Evolutionary conservation across 1,284 basidiomycete genomes (phyloP).

Genomic region (Phellinidium pouzarii): DNA sequence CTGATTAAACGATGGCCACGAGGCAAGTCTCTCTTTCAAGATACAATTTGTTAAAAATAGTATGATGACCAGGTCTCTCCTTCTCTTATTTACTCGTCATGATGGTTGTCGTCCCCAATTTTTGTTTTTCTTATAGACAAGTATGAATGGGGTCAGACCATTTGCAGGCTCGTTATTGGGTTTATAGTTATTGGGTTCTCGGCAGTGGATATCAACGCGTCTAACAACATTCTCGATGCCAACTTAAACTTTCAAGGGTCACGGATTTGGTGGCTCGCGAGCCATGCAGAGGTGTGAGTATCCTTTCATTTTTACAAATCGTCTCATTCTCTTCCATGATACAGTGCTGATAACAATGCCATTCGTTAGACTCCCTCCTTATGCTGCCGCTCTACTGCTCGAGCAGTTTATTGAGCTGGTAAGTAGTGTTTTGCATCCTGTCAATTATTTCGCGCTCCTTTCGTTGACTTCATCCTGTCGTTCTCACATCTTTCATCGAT

Average conservation of each 20-base stretch:
- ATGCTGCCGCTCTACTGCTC: conserved; percentile 3
- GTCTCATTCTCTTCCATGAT: neutral
- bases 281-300: conserved; percentile 14
- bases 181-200: conserved; percentile 9
- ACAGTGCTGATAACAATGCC: neutral
- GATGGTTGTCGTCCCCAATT: no score
- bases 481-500: neutral
- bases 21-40: neutral
- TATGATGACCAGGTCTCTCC: neutral
- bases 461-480: no score
- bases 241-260: conserved; percentile 13
- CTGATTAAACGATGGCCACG: conserved; percentile 10
- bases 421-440: neutral
- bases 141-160: conserved; percentile 18
- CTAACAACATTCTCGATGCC: neutral
- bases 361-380: conserved; percentile 13
- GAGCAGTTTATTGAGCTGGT: conserved; percentile 16
- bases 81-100: neutral
- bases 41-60: neutral
- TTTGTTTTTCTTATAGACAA: conserved; percentile 7
- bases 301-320: neutral
- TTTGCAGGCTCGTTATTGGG: conserved; percentile 12
- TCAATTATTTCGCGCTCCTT: neutral
- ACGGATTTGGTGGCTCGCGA: conserved; percentile 15
- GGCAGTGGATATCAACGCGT: conserved; percentile 13